Evolutionary conservation across 306 rosid species (phyloP).

Genomic region (Alnus rubra): DNA sequence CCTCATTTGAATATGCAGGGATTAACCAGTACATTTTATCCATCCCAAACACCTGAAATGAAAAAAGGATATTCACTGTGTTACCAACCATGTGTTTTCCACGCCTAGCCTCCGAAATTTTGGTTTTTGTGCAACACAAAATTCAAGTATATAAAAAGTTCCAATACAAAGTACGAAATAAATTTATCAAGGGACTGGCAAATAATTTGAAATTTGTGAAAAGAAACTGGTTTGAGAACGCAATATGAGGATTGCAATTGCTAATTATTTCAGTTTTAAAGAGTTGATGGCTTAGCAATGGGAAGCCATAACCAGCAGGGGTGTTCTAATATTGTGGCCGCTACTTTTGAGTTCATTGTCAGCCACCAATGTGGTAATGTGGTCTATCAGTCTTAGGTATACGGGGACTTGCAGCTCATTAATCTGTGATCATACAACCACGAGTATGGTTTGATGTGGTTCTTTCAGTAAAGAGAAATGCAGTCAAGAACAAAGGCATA

Average conservation of each 20-base stretch:
- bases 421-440: not conserved
- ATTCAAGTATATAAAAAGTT: not conserved
- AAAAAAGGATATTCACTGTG: conserved; percentile 2
- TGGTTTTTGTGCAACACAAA: not conserved
- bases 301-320: not conserved
- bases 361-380: not conserved
- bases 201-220: not conserved
- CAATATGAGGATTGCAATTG: not conserved
- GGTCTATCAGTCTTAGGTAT: not conserved
- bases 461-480: not conserved
- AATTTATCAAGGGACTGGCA: not conserved
- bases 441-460: not conserved
- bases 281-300: not conserved
- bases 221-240: not conserved
- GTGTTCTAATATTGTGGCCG: not conserved
- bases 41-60: conserved; percentile 61
- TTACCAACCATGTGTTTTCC: not conserved
- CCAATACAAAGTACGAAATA: not conserved
- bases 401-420: not conserved
- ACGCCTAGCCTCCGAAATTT: not conserved
- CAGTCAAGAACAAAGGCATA: not conserved
- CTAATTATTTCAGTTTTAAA: not conserved
- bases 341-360: not conserved
- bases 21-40: conserved; percentile 69
- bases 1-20: conserved; percentile 64